phyloP scores from a whole-genome alignment of 2,329 filamentous ascomycete species.

The Botrytis tulipae region DNA sequence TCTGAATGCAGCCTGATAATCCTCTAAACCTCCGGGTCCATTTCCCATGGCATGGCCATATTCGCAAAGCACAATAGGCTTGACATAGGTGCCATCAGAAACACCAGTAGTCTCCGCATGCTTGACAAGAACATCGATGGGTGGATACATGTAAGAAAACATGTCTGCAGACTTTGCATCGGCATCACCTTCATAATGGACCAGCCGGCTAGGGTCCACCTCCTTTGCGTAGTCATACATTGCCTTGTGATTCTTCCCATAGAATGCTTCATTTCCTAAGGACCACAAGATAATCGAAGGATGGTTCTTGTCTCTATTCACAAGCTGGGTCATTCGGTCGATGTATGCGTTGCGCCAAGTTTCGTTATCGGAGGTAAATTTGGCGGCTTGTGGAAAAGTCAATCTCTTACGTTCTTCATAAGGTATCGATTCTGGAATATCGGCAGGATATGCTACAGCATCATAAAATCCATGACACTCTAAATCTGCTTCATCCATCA shows the following conservation, averaged over 20 bases:
- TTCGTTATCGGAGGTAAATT: conserved; percentile 60
- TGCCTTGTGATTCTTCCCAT: conserved; percentile 63
- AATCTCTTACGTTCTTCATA: conserved; percentile 60
- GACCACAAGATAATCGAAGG: conserved; percentile 71
- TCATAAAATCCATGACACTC: conserved; percentile 52
- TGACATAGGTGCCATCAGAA: conserved; percentile 43
- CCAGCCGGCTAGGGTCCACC: conserved; percentile 49
- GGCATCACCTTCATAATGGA: conserved; percentile 57
- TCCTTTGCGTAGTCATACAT: conserved; percentile 61
- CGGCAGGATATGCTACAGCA: conserved; percentile 46
- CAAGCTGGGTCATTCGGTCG: conserved; percentile 62
- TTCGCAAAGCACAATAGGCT: conserved; percentile 60
- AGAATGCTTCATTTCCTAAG: conserved; percentile 71
- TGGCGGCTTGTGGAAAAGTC: conserved; percentile 53
- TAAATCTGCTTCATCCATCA: conserved; percentile 52
- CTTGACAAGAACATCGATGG: conserved; percentile 44
- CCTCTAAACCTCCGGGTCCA: conserved; percentile 66
- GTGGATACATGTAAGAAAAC: conserved; percentile 56
- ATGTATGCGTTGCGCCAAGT: conserved; percentile 63
- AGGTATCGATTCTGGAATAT: conserved; percentile 55
- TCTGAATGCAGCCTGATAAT: conserved; percentile 63
- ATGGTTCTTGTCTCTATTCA: conserved; percentile 70
- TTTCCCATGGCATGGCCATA: conserved; percentile 70
- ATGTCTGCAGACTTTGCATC: conserved; percentile 53
- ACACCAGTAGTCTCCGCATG: conserved; percentile 43